These are phyloP conservation scores for Vickermania ingenoplastis DNA, from an alignment of 208 protist species.

Conservation along the genomic window DNA sequence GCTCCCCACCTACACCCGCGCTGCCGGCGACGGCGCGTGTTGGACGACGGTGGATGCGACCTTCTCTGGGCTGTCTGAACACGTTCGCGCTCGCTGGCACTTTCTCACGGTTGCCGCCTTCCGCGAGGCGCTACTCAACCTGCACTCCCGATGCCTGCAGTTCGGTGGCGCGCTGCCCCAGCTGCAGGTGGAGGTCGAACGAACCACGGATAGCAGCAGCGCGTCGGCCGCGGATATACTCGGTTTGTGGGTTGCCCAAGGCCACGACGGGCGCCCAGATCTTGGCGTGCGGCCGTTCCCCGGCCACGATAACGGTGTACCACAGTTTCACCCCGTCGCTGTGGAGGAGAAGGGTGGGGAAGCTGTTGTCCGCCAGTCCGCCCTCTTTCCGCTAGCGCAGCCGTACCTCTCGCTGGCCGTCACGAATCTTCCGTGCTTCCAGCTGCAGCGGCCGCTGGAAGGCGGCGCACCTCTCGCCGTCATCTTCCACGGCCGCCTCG, in stretches of 20 bases:
- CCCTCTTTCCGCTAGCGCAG: neutral
- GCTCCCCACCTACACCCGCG: neutral
- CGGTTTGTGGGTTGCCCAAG: neutral
- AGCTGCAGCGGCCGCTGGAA: neutral
- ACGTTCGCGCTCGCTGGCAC: conserved; percentile 16
- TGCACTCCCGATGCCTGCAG: conserved; percentile 12
- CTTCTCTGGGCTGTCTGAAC: conserved; percentile 18
- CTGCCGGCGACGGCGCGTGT: neutral
- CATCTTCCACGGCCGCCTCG: neutral
- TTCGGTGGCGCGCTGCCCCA: conserved; percentile 4
- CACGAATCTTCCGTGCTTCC: neutral
- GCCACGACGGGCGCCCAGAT: neutral
- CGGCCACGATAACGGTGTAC: neutral
- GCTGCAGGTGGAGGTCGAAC: conserved; percentile 9
- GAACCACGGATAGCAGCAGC: neutral
- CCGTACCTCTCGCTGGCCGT: neutral
- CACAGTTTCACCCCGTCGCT: neutral
- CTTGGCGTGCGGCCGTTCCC: neutral
- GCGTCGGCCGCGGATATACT: neutral
- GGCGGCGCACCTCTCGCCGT: neutral
- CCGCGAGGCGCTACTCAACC: conserved; percentile 35
- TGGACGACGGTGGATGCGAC: conserved; percentile 10
- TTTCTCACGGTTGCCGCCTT: conserved; percentile 29
- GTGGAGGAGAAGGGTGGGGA: neutral
- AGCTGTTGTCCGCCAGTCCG: neutral